Base-by-base conservation (phyloP, 2,329 filamentous ascomycete species). In the Chalara sp. region DNA sequence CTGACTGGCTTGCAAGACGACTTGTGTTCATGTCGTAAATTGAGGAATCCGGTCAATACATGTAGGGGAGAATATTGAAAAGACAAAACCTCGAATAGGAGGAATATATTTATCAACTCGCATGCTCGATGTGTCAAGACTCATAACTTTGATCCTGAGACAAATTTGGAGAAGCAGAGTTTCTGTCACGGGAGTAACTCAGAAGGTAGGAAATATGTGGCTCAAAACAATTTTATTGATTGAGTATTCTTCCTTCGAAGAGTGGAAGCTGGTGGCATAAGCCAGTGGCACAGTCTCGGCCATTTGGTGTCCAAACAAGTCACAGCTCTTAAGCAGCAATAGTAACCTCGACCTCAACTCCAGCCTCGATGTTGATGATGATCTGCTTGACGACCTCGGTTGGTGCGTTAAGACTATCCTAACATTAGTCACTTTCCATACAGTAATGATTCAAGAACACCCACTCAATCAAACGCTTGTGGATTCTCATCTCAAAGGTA, bases 321-420 rank as follows among this genome's bases (percentile, higher is more conserved):
- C 35, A 10, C 46, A n/a, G 37, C 33, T 28, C 13, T 76, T 87
- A 89, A 71, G 88, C 87, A 70, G 88, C 88, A 70, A 93, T 93
- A 71, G 88, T 93, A 66, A 93, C 88, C 81, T 93, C 88, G 65
- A 93, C 88, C 81, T 93, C 88, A 69, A 93, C 88, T 78, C 88
- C 88, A 61, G 88, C 88, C 79, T 93, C 88, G 72, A 93, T 93
- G 80, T 93, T 95, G 80, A 93, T 87, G 72, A 93, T 93, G 80
- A 93, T 91, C 76, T 89, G 86, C 86, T 95, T 95, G 78, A 95
- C 88, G 63, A 92, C 86, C 84, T 99, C 93, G 68, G 93, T 99
- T 58, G 93, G 93, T 67, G 93, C 93, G 78, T 95, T 91, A 63
- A 99, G 80, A 76, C 84, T 87, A 58, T 53, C 35, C 46, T 32